These are phyloP conservation scores for Wallacemonas sp. DNA, from an alignment of 208 protist species.

Conservation along the genomic window DNA sequence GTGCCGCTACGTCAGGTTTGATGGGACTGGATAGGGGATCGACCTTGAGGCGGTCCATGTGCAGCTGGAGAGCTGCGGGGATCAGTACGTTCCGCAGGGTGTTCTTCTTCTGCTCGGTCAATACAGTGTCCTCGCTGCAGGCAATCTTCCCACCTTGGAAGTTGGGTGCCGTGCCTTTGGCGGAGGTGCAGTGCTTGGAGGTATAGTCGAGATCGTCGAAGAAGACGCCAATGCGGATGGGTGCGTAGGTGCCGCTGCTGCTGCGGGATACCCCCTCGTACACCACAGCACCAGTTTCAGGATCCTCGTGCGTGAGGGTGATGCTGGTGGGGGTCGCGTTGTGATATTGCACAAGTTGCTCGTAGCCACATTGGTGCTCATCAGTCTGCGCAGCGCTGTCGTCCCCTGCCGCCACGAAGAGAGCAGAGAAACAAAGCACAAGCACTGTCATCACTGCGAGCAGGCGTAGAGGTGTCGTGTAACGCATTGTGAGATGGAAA, in stretches of 20 bases:
- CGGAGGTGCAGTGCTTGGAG: constrained; percentile 38
- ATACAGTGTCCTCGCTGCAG: constrained; percentile 30
- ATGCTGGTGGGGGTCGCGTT: not conserved
- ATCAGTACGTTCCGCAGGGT: constrained; percentile 32
- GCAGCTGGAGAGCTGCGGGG: constrained; percentile 40
- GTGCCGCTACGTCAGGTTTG: constrained; percentile 20
- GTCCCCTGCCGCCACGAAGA: not conserved
- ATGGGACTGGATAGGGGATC: constrained; percentile 16
- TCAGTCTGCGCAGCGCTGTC: not conserved
- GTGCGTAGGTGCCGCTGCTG: constrained; percentile 20
- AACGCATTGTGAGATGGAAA: not conserved
- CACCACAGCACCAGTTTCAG: not conserved
- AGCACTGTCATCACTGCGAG: not conserved
- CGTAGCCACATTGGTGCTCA: not conserved
- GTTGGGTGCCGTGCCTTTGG: constrained; percentile 19
- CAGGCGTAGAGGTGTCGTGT: not conserved
- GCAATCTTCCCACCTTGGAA: constrained; percentile 16
- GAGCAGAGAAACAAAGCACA: not conserved
- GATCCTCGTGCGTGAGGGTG: not conserved
- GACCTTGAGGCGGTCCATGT: constrained; percentile 55
- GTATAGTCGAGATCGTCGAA: constrained; percentile 38
- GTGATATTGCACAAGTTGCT: not conserved
- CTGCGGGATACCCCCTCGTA: not conserved
- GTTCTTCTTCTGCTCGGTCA: constrained; percentile 33
- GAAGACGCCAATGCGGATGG: constrained; percentile 46